Percentiles rank a stretch among this genome's conserved stretches.
These are phyloP conservation scores for Plasmodium knowlesi DNA, from an alignment of 169 alveolate species.

Conservation along the genomic window DNA sequence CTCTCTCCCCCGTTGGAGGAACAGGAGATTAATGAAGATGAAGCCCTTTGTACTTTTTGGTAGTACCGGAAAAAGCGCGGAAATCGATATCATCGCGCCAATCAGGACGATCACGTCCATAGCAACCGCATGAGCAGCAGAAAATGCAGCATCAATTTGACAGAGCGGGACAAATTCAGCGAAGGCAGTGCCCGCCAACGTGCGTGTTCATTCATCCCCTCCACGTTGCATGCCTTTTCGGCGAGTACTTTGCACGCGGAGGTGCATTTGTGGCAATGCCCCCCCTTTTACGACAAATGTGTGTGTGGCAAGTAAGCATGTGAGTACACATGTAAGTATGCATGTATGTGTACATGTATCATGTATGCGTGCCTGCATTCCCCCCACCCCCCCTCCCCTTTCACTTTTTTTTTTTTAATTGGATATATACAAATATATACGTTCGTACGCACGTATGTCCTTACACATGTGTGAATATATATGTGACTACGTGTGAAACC, in stretches of 20 bases:
- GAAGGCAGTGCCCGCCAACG: not conserved
- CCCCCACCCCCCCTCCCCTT: not conserved
- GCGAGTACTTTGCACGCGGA: constrained; percentile 7
- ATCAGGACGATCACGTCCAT: not conserved
- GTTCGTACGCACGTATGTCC: not conserved
- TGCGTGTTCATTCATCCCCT: not conserved
- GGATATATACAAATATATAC: not conserved
- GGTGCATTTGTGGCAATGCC: not conserved
- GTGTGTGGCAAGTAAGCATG: not conserved
- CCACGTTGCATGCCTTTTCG: not conserved
- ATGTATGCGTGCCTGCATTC: not conserved
- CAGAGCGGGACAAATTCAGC: not conserved
- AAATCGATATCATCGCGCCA: not conserved
- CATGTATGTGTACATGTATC: constrained; percentile 14
- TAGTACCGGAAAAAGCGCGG: not conserved
- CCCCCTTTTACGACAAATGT: not conserved
- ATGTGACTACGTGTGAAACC: not conserved
- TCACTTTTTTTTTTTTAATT: not conserved
- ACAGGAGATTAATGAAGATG: not conserved
- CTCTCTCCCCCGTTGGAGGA: not conserved
- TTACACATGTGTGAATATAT: not conserved
- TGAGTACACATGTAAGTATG: not conserved
- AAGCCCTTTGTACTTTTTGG: not conserved
- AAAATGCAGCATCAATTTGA: not conserved
- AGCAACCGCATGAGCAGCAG: not conserved